Evolutionary conservation across 78 protist genomes (phyloP).

Genomic region (Guillardia theta): DNA sequence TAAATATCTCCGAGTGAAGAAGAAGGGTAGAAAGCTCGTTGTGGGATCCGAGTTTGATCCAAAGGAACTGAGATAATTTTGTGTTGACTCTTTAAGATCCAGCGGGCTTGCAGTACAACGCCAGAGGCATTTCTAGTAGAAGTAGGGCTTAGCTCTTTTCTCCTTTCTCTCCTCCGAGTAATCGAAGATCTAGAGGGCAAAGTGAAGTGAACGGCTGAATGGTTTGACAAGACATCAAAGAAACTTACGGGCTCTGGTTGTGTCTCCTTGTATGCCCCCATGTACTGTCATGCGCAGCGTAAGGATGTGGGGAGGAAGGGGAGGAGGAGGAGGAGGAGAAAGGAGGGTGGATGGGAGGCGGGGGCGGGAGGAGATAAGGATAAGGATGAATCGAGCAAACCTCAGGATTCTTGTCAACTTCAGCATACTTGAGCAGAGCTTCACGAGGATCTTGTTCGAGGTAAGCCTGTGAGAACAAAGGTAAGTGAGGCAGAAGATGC

Average conservation of each 20-base stretch:
- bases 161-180: background rate
- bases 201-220: too few species aligned
- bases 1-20: too few species aligned
- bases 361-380: background rate
- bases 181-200: too few species aligned
- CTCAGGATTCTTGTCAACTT: background rate
- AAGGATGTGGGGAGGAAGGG: background rate
- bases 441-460: background rate
- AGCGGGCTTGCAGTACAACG: too few species aligned
- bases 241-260: background rate
- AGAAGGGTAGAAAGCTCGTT: too few species aligned
- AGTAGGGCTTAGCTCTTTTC: background rate
- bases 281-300: background rate
- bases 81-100: too few species aligned
- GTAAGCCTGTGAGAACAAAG: background rate
- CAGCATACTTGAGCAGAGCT: background rate
- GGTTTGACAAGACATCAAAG: background rate
- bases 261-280: background rate
- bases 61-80: too few species aligned
- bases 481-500: too few species aligned
- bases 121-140: too few species aligned
- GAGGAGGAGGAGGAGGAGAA: background rate
- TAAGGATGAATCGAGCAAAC: background rate
- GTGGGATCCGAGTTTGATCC: too few species aligned
- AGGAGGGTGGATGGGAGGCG: background rate